A percentile compares a stretch with the other conserved stretches of the same genome.
These are phyloP conservation scores for Fusarium succisae DNA, from an alignment of 2,329 filamentous ascomycete species.

Conservation along the genomic window DNA sequence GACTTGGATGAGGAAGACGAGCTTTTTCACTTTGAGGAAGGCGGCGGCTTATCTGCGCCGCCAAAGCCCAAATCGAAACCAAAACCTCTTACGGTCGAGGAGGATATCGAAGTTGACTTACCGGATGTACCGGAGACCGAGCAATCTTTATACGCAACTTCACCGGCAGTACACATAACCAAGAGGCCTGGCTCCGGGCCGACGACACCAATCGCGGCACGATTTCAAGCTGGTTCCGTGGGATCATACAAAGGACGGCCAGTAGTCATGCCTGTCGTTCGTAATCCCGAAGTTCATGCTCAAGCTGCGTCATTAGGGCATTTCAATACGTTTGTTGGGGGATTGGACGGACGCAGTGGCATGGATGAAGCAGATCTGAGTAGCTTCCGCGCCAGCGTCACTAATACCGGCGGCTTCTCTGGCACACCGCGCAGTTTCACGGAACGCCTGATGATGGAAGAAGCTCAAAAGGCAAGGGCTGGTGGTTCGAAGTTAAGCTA, in stretches of 20 bases:
- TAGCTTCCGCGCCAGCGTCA: slow-evolving; percentile 55
- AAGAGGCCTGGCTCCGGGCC: slow-evolving; percentile 42
- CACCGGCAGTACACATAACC: slow-evolving; percentile 55
- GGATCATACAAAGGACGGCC: slow-evolving; percentile 65
- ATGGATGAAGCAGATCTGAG: slow-evolving; percentile 57
- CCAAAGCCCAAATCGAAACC: slow-evolving; percentile 41
- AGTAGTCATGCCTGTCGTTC: slow-evolving; percentile 62
- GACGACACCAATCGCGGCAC: slow-evolving; percentile 46
- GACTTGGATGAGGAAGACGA: slow-evolving; percentile 47
- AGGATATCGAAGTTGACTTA: slow-evolving; percentile 47
- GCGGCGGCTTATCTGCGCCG: slow-evolving; percentile 46
- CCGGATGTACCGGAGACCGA: slow-evolving; percentile 38
- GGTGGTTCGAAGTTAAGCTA: slow-evolving; percentile 31
- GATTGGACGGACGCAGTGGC: slow-evolving; percentile 60
- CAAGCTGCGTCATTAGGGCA: slow-evolving; percentile 59
- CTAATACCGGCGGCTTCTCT: slow-evolving; percentile 50
- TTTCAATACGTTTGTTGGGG: slow-evolving; percentile 62
- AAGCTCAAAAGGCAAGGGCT: slow-evolving; percentile 49
- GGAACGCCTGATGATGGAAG: slow-evolving; percentile 60
- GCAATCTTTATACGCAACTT: slow-evolving; percentile 52
- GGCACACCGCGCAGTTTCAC: slow-evolving; percentile 59
- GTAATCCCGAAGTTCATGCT: slow-evolving; percentile 58
- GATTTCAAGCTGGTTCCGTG: slow-evolving; percentile 53
- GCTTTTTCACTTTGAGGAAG: slow-evolving; percentile 60
- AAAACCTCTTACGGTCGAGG: slow-evolving; percentile 44